phyloP scores from a whole-genome alignment of 768 basidiomycete genomes.

The Strobilomyces confusus region DNA sequence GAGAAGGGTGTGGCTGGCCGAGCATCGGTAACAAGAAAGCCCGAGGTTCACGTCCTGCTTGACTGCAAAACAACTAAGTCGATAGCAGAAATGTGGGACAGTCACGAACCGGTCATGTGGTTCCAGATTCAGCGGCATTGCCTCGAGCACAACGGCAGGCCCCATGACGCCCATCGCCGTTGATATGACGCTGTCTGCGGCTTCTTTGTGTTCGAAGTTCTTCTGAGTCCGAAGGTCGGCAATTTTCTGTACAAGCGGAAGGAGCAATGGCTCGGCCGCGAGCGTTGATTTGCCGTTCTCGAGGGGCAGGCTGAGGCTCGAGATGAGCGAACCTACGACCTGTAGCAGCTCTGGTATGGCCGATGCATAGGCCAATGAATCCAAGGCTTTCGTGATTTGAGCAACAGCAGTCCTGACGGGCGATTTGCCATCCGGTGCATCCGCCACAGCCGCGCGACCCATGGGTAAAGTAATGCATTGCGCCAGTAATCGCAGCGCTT shows the following conservation, averaged over 20 bases:
- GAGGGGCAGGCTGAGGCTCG: conserved; percentile 51
- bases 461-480: conserved; percentile 68
- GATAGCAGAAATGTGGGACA: not conserved
- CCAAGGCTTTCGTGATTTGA: conserved; percentile 64
- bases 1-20: conserved; percentile 73
- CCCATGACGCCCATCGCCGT: conserved; percentile 84
- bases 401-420: conserved; percentile 59
- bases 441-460: conserved; percentile 49
- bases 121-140: conserved; percentile 84
- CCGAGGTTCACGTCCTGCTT: conserved; percentile 75
- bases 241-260: conserved; percentile 65
- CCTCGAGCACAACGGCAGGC: conserved; percentile 68
- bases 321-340: conserved; percentile 66
- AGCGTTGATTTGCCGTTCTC: conserved; percentile 40
- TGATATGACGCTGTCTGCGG: conserved; percentile 73
- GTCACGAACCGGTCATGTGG: conserved; percentile 66
- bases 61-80: conserved; percentile 37
- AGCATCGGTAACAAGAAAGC: conserved; percentile 92
- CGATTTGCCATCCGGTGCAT: conserved; percentile 44
- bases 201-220: conserved; percentile 88
- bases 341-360: conserved; percentile 78
- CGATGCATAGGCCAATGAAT: conserved; percentile 67
- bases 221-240: conserved; percentile 73
- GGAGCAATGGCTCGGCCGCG: conserved; percentile 66
- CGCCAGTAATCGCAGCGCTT: conserved; percentile 58